Evolutionary conservation across 257 asterid species (phyloP).

Genomic region (Ophiorrhiza pumila): DNA sequence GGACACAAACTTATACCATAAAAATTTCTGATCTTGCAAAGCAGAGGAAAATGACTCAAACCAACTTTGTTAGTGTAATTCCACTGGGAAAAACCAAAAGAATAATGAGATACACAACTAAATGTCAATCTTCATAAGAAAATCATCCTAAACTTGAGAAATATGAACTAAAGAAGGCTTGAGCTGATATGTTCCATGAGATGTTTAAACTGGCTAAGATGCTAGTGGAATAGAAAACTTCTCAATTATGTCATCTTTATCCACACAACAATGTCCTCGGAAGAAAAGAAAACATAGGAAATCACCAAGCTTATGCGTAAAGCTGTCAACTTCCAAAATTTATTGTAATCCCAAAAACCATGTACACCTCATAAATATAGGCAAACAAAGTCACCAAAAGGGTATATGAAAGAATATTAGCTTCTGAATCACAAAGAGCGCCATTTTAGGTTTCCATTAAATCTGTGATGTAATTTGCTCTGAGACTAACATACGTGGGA

Average conservation of each 20-base stretch:
- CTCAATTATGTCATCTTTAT: too few relatives aligned
- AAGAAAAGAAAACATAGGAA: too few relatives aligned
- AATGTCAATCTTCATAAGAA: not conserved
- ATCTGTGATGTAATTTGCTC: not conserved
- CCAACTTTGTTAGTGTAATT: slow-evolving; percentile 89
- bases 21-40: slow-evolving; percentile 81
- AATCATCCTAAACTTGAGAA: not conserved
- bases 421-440: too few relatives aligned
- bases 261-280: too few relatives aligned
- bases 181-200: not conserved
- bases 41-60: slow-evolving; percentile 77
- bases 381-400: too few relatives aligned
- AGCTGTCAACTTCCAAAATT: too few relatives aligned
- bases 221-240: not conserved
- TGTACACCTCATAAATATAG: too few relatives aligned
- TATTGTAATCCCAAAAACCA: too few relatives aligned
- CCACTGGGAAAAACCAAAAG: slow-evolving; percentile 51
- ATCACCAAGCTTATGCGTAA: too few relatives aligned
- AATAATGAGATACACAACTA: not conserved
- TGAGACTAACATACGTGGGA: not conserved
- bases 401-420: too few relatives aligned
- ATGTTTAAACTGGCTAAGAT: too few relatives aligned
- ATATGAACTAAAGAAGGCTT: not conserved
- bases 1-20: slow-evolving; percentile 46
- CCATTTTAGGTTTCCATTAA: not conserved